phyloP scores from a whole-genome alignment of 2,329 filamentous ascomycete species.

The Alternaria postmessia region DNA sequence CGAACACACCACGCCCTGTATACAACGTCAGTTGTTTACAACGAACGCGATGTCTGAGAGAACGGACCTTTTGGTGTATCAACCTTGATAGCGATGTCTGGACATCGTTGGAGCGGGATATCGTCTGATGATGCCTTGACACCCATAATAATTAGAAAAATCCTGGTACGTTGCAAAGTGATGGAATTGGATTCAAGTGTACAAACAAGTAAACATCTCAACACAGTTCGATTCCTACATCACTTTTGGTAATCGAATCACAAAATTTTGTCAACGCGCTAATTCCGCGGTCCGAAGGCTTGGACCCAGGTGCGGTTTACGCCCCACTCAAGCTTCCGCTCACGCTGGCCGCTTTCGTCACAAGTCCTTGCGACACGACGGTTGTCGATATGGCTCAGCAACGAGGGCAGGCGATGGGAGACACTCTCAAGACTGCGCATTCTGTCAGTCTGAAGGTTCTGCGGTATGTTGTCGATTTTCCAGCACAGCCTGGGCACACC shows the following conservation, averaged over 20 bases:
- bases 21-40: slow-evolving; percentile 4
- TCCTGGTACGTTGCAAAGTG: neutral
- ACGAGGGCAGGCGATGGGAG: slow-evolving; percentile 49
- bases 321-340: slow-evolving; percentile 24
- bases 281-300: slow-evolving; percentile 13
- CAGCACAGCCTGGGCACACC: neutral
- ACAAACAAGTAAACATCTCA: neutral
- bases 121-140: slow-evolving; percentile 8
- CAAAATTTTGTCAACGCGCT: slow-evolving; percentile 13
- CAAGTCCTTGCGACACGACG: slow-evolving; percentile 14
- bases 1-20: slow-evolving; percentile 63
- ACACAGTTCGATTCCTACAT: neutral
- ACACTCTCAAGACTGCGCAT: slow-evolving; percentile 67
- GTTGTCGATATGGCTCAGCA: slow-evolving; percentile 48
- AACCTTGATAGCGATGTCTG: slow-evolving; percentile 54
- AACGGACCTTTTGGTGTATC: slow-evolving; percentile 61
- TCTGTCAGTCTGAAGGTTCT: slow-evolving; percentile 83
- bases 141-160: slow-evolving; percentile 2
- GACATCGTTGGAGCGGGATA: slow-evolving; percentile 52
- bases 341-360: slow-evolving; percentile 15
- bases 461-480: slow-evolving; percentile 64
- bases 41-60: neutral
- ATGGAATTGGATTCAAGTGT: no score
- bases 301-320: slow-evolving; percentile 6
- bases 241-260: neutral